These are phyloP conservation scores for Wickerhamomyces subpelliculosus DNA, from an alignment of 805 yeast species.

Conservation along the genomic window DNA sequence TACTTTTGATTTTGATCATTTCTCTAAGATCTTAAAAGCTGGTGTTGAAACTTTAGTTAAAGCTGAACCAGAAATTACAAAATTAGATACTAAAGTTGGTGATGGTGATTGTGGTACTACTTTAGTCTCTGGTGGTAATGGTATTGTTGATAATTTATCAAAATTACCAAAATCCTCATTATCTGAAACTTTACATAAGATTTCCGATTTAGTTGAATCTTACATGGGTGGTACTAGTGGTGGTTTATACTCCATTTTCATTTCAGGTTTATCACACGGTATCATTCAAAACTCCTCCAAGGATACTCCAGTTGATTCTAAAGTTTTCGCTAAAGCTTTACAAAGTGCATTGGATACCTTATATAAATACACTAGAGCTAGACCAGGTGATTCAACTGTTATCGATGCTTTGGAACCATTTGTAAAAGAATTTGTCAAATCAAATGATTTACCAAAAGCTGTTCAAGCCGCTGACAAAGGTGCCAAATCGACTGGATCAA, in stretches of 20 bases:
- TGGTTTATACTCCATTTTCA: constrained; percentile 79
- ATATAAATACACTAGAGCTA: constrained; percentile 81
- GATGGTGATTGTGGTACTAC: constrained; percentile 98
- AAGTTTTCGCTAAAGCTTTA: constrained; percentile 41
- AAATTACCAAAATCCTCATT: constrained; percentile 32
- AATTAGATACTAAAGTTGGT: constrained; percentile 83
- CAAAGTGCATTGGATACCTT: constrained; percentile 59
- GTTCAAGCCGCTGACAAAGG: constrained; percentile 65
- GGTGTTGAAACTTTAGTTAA: constrained; percentile 48
- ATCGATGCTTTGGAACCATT: constrained; percentile 89
- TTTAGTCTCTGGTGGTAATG: constrained; percentile 73
- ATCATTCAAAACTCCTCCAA: constrained; percentile 26
- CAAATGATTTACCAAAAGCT: constrained; percentile 53
- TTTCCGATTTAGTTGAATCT: constrained; percentile 79
- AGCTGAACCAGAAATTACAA: constrained; percentile 80
- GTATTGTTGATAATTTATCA: constrained; percentile 49
- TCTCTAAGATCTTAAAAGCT: constrained; percentile 32
- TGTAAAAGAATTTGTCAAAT: constrained; percentile 48
- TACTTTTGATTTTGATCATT: constrained; percentile 24
- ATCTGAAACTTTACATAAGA: constrained; percentile 53
- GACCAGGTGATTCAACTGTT: constrained; percentile 83
- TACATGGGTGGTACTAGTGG: constrained; percentile 99
- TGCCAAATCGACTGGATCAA: constrained; percentile 64
- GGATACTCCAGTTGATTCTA: constrained; percentile 22
- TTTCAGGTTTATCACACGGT: constrained; percentile 66